phyloP scores from a whole-genome alignment of 495 filamentous ascomycete species.

The Penicillium subrubescens region DNA sequence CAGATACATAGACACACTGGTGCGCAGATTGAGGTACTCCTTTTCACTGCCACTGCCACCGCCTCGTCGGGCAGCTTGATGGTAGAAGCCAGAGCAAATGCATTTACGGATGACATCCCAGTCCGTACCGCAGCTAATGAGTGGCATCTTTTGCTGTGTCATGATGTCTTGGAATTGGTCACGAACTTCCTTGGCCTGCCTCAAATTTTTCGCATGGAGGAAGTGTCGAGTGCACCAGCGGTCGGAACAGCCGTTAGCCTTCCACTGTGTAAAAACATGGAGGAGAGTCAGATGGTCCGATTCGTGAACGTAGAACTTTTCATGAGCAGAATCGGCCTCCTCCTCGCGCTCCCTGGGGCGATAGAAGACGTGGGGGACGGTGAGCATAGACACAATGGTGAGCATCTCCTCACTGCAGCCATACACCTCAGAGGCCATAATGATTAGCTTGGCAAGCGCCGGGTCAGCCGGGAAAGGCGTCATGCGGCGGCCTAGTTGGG shows the following conservation, averaged over 20 bases:
- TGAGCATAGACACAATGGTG: constrained; percentile 97
- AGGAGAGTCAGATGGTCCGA: constrained; percentile 96
- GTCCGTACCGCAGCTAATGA: constrained; percentile 90
- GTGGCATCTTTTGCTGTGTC: constrained; percentile 86
- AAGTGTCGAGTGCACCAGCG: constrained; percentile 93
- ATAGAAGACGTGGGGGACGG: constrained; percentile 95
- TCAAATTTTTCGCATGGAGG: constrained; percentile 86
- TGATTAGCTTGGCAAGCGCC: constrained; percentile 88
- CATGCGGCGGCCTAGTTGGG: constrained; percentile 85
- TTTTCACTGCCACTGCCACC: constrained; percentile 85
- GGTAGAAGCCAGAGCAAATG: constrained; percentile 97
- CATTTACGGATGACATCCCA: constrained; percentile 96
- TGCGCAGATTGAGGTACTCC: constrained; percentile 95
- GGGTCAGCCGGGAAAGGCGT: constrained; percentile 98
- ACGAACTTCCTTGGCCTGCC: constrained; percentile 88
- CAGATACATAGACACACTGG: constrained; percentile 87
- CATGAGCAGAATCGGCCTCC: constrained; percentile 93
- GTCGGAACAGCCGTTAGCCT: constrained; percentile 84
- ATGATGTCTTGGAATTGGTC: constrained; percentile 95
- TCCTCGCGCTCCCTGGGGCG: constrained; percentile 96
- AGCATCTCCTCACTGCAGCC: constrained; percentile 97
- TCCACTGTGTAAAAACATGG: constrained; percentile 96
- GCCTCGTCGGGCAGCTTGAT: constrained; percentile 88
- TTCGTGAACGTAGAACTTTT: constrained; percentile 98
- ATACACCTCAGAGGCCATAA: constrained; percentile 81